A percentile compares a stretch with the other conserved stretches of the same genome.
phyloP scores from a whole-genome alignment of 2,329 filamentous ascomycete genomes.

The Cladosporium sp. region DNA sequence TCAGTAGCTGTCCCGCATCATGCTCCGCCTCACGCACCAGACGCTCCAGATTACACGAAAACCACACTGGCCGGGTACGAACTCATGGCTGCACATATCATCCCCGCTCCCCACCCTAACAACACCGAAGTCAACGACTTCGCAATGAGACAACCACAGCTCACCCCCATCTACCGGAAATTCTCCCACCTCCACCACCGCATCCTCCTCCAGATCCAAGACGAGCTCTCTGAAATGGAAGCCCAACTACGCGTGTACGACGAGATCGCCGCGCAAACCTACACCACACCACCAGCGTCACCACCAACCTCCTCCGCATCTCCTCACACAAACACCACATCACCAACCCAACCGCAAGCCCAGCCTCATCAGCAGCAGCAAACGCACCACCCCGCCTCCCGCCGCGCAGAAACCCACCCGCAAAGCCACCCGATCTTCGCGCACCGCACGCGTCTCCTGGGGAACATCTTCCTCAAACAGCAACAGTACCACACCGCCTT shows the following conservation, averaged over 20 bases:
- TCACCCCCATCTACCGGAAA: conserved; percentile 68
- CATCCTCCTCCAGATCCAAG: conserved; percentile 76
- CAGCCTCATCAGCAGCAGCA: not conserved
- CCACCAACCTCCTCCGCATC: conserved; percentile 16
- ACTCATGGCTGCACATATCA: conserved; percentile 55
- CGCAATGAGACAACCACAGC: not conserved
- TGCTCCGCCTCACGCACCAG: conserved; percentile 26
- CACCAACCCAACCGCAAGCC: not conserved
- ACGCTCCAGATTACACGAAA: conserved; percentile 28
- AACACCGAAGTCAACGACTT: not conserved
- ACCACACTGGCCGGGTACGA: conserved; percentile 54
- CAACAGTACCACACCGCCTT: conserved; percentile 64
- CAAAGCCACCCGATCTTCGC: conserved; percentile 49
- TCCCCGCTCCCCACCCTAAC: conserved; percentile 24
- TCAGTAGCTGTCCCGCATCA: conserved; percentile 20
- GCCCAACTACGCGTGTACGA: conserved; percentile 71
- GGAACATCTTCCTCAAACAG: conserved; percentile 61
- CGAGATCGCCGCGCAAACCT: conserved; percentile 45
- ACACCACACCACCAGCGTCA: conserved; percentile 14
- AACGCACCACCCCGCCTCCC: conserved; percentile 50
- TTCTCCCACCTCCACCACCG: conserved; percentile 82
- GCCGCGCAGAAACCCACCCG: conserved; percentile 52
- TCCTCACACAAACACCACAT: not conserved
- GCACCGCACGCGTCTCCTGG: conserved; percentile 57
- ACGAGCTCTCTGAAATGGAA: conserved; percentile 78